These are phyloP conservation scores for Entoloma clypeatum DNA, from an alignment of 1,284 basidiomycete species.

Conservation along the genomic window DNA sequence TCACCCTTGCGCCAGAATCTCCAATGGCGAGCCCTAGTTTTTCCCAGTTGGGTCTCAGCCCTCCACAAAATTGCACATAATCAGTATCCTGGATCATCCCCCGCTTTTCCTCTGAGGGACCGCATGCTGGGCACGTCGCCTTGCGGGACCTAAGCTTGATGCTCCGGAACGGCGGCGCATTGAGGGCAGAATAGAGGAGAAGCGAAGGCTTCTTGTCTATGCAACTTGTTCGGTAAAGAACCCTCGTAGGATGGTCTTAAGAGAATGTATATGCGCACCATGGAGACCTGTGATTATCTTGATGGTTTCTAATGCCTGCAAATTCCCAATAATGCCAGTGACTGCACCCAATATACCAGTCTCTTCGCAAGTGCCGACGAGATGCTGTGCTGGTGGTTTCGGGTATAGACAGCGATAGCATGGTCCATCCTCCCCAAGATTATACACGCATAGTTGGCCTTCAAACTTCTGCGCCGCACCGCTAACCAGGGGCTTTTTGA, in stretches of 20 bases:
- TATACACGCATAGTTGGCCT: slow-evolving; percentile 87
- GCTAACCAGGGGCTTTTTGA: slow-evolving; percentile 79
- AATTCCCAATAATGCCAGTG: slow-evolving; percentile 86
- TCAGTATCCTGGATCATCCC: slow-evolving; percentile 52
- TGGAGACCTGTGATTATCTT: slow-evolving; percentile 74
- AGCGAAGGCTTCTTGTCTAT: slow-evolving; percentile 60
- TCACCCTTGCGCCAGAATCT: slow-evolving; percentile 40
- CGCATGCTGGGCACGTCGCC: slow-evolving; percentile 61
- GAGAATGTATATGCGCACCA: slow-evolving; percentile 44
- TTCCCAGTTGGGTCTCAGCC: slow-evolving; percentile 61
- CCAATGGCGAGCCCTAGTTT: slow-evolving; percentile 44
- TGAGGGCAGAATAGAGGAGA: slow-evolving; percentile 72
- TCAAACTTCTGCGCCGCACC: slow-evolving; percentile 92
- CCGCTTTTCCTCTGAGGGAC: slow-evolving; percentile 40
- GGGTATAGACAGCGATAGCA: slow-evolving; percentile 97
- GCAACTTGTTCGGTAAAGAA: slow-evolving; percentile 3
- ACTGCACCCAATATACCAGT: slow-evolving; percentile 88
- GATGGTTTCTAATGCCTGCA: slow-evolving; percentile 90
- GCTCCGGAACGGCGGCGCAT: slow-evolving; percentile 70
- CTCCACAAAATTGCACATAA: slow-evolving; percentile 80
- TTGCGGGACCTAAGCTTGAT: slow-evolving; percentile 76
- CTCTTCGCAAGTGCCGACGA: slow-evolving; percentile 81
- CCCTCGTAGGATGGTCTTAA: background rate
- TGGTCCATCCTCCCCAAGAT: slow-evolving; percentile 65
- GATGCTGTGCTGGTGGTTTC: slow-evolving; percentile 58